Percentiles rank a stretch among this genome's conserved stretches.
Conservation (phyloP, 1,284 basidiomycete genomes). For the Mycosarcoma maydis region DNA sequence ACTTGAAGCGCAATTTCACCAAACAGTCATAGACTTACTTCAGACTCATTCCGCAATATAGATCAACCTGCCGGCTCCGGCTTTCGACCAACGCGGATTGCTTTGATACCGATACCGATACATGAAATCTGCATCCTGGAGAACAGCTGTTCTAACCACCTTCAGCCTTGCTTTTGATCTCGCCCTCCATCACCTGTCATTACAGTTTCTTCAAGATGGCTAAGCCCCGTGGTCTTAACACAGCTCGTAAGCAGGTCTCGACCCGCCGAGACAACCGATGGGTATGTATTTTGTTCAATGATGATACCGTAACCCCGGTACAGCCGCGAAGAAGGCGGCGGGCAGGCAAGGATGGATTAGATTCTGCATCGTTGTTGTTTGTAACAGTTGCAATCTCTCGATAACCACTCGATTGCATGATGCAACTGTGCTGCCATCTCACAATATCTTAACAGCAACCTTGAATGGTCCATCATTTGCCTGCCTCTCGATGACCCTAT, state of each 20-base stretch:
- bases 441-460: too few species aligned
- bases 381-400: too few species aligned
- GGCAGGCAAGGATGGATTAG: background rate
- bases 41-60: too few species aligned
- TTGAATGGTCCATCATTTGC: too few species aligned
- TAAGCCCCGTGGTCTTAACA: conserved; percentile 97
- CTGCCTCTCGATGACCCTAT: background rate
- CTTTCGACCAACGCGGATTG: conserved; percentile 7
- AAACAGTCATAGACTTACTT: too few species aligned
- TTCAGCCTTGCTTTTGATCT: conserved; percentile 4
- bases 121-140: background rate
- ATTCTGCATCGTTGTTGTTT: too few species aligned
- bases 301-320: too few species aligned
- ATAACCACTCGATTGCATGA: too few species aligned
- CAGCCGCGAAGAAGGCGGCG: background rate
- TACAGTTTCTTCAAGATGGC: conserved; percentile 59
- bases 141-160: conserved; percentile 15
- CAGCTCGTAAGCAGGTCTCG: conserved; percentile 96
- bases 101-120: background rate
- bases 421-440: too few species aligned
- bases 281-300: conserved; percentile 67
- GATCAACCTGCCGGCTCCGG: conserved; percentile 6
- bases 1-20: too few species aligned
- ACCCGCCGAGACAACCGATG: conserved; percentile 96
- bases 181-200: background rate